Percentiles rank a stretch among this genome's conserved stretches.
phyloP scores from a whole-genome alignment of 148 eudicot genomes.

The Vaccinium macrocarpon region DNA sequence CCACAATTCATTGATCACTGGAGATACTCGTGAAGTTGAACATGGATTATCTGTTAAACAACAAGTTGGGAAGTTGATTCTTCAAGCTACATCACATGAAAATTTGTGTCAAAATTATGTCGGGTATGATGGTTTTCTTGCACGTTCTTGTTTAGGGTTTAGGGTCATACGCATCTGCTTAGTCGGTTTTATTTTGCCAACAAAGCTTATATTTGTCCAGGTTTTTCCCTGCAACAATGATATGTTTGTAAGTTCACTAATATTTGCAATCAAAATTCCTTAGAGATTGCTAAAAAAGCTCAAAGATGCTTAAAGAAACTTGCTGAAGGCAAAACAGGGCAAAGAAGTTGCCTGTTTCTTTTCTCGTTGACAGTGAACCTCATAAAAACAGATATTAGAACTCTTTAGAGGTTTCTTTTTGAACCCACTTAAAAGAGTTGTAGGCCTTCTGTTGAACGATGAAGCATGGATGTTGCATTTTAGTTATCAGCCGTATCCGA shows the following conservation, averaged over 20 bases:
- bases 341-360: background rate
- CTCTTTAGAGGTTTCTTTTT: background rate
- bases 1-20: slow-evolving; percentile 48
- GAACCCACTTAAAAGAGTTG: background rate
- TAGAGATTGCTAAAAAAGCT: background rate
- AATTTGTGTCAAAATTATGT: slow-evolving; percentile 97
- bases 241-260: background rate
- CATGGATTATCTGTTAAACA: slow-evolving; percentile 90
- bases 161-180: background rate
- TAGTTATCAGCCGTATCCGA: background rate
- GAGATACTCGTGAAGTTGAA: slow-evolving; percentile 83
- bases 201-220: background rate
- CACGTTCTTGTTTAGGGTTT: background rate
- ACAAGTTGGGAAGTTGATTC: slow-evolving; percentile 95
- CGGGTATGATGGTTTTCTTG: slow-evolving; percentile 58
- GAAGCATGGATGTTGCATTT: background rate
- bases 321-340: background rate
- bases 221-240: background rate
- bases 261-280: background rate
- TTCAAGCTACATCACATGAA: slow-evolving; percentile 91
- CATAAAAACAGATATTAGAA: background rate
- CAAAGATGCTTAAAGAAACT: background rate
- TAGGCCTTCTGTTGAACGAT: background rate
- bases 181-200: background rate
- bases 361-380: background rate